These are phyloP conservation scores for Scheffersomyces lignosus DNA, from an alignment of 805 yeast genomes.

Conservation along the genomic window DNA sequence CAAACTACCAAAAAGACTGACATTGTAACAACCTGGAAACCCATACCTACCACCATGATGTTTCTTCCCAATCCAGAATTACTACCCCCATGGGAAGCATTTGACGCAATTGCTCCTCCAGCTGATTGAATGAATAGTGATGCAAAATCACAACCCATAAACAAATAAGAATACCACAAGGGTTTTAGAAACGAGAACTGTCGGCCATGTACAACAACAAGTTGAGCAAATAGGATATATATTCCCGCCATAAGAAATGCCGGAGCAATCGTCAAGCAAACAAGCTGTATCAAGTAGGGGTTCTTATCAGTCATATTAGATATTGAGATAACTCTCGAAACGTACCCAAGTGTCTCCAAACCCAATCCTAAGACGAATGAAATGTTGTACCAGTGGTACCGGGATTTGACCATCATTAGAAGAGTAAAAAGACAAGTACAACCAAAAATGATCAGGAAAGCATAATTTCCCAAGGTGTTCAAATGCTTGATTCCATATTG, in stretches of 20 bases:
- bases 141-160: constrained; percentile 36
- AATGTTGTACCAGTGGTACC: constrained; percentile 41
- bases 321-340: constrained; percentile 36
- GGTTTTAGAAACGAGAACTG: constrained; percentile 39
- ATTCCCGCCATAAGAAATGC: constrained; percentile 46
- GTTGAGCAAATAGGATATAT: constrained; percentile 40
- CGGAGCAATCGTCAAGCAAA: constrained; percentile 39
- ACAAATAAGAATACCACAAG: constrained; percentile 44
- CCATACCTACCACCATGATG: constrained; percentile 40
- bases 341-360: constrained; percentile 37
- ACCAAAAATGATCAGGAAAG: constrained; percentile 31
- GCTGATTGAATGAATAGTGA: constrained; percentile 42
- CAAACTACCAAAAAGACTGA: constrained; percentile 33
- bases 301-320: constrained; percentile 18
- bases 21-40: constrained; percentile 42
- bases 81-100: constrained; percentile 20
- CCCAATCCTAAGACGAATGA: constrained; percentile 37
- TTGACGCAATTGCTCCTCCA: constrained; percentile 38
- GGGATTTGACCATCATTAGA: constrained; percentile 32
- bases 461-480: too few species aligned
- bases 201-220: constrained; percentile 39
- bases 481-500: constrained; percentile 31
- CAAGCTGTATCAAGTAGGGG: constrained; percentile 32
- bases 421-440: constrained; percentile 24
- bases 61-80: constrained; percentile 33